phyloP scores from a whole-genome alignment of 2,329 filamentous ascomycete genomes.

The Spiromastix sp. region DNA sequence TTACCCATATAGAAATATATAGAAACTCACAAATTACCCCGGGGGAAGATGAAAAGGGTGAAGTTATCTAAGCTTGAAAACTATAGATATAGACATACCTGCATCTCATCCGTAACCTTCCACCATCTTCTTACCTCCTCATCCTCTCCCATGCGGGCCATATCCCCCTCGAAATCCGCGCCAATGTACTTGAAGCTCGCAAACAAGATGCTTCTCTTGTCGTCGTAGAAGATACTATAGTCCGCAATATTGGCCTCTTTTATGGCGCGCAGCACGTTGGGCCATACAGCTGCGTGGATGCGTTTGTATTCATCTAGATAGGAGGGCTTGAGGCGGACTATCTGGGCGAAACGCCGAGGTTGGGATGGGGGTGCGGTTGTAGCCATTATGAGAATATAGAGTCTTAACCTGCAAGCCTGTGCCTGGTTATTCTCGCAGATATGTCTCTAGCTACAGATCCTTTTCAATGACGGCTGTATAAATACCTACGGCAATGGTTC shows the following conservation, averaged over 20 bases:
- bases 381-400: too few species aligned
- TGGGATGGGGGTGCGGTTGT: neutral
- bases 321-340: constrained; percentile 60
- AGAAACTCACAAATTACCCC: too few species aligned
- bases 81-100: constrained; percentile 34
- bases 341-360: constrained; percentile 52
- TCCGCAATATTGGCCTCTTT: constrained; percentile 56
- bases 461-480: too few species aligned
- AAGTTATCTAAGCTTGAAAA: too few species aligned
- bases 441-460: too few species aligned
- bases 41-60: too few species aligned
- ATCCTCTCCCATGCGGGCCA: constrained; percentile 65
- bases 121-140: constrained; percentile 69
- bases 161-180: constrained; percentile 60
- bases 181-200: constrained; percentile 73
- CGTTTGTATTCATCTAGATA: constrained; percentile 60
- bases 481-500: too few species aligned
- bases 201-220: constrained; percentile 60
- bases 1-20: too few species aligned
- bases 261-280: constrained; percentile 66
- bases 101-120: constrained; percentile 67
- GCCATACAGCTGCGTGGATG: constrained; percentile 65
- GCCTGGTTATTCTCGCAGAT: too few species aligned
- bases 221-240: constrained; percentile 58
- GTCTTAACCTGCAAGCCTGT: too few species aligned